Evolutionary conservation across 352 stramenopile species (phyloP).

Genomic region (Elongisporangium prolatum): DNA sequence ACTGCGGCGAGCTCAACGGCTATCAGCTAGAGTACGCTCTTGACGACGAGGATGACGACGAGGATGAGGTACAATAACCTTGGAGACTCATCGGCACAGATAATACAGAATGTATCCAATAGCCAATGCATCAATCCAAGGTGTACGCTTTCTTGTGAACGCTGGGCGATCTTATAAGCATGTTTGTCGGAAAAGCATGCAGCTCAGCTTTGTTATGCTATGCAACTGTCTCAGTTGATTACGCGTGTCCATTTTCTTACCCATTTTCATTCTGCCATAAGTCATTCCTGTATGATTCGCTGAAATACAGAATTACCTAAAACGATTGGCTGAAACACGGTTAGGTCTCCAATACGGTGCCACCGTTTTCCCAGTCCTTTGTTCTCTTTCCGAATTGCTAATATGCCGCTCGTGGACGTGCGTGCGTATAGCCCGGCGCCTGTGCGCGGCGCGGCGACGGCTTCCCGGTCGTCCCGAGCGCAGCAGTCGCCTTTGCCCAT

Average conservation of each 20-base stretch:
- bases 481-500: slow-evolving; percentile 1
- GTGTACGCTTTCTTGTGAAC: no score
- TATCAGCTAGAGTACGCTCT: slow-evolving; percentile 47
- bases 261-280: background rate
- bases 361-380: background rate
- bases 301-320: background rate
- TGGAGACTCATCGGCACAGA: no score
- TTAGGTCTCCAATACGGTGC: background rate
- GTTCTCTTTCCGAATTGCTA: background rate
- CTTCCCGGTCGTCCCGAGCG: background rate
- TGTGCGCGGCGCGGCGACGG: background rate
- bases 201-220: background rate
- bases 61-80: slow-evolving; percentile 22
- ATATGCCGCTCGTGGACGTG: background rate
- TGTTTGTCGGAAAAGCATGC: background rate
- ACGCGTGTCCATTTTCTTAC: background rate
- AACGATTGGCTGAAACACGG: background rate
- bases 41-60: slow-evolving; percentile 44
- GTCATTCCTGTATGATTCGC: background rate
- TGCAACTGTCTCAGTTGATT: background rate
- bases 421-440: background rate
- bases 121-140: no score
- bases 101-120: no score
- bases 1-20: slow-evolving; percentile 67
- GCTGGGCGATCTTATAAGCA: no score